These are phyloP conservation scores for Xylaria venustula DNA, from an alignment of 495 filamentous ascomycete species.

Conservation along the genomic window DNA sequence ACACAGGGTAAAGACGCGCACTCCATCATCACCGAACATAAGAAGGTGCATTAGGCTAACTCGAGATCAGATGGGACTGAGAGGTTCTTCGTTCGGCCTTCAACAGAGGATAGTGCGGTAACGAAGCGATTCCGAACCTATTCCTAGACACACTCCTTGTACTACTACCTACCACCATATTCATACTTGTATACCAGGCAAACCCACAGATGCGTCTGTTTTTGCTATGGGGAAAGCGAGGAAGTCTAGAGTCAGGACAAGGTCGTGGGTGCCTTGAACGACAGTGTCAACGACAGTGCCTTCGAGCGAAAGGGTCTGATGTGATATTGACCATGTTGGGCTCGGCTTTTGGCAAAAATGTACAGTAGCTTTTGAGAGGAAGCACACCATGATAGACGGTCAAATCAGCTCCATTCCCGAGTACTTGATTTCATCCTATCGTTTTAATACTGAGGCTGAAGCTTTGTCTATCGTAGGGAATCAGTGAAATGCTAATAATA, in stretches of 20 bases:
- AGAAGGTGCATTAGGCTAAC: constrained; percentile 6
- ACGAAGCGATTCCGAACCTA: neutral
- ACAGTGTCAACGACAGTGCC: no score
- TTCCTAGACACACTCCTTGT: constrained; percentile 3
- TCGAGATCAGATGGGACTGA: constrained; percentile 48
- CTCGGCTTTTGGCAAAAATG: no score
- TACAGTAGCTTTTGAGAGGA: neutral
- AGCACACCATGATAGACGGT: neutral
- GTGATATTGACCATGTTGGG: no score
- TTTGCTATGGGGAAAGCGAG: neutral
- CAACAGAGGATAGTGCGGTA: neutral
- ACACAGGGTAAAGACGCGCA: constrained; percentile 64
- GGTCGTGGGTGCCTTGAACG: neutral
- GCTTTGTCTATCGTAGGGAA: no score
- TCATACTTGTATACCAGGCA: constrained; percentile 11
- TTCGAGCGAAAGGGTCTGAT: no score
- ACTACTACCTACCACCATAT: constrained; percentile 17
- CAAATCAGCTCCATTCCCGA: neutral
- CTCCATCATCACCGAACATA: neutral
- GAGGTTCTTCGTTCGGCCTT: neutral
- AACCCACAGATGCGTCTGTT: neutral
- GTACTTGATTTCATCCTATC: neutral
- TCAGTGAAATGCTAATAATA: no score
- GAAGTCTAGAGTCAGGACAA: neutral
- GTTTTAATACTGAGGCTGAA: no score